Conservation (phyloP, 2,329 filamentous ascomycete genomes). For the Microcyclospora tardicrescens region DNA sequence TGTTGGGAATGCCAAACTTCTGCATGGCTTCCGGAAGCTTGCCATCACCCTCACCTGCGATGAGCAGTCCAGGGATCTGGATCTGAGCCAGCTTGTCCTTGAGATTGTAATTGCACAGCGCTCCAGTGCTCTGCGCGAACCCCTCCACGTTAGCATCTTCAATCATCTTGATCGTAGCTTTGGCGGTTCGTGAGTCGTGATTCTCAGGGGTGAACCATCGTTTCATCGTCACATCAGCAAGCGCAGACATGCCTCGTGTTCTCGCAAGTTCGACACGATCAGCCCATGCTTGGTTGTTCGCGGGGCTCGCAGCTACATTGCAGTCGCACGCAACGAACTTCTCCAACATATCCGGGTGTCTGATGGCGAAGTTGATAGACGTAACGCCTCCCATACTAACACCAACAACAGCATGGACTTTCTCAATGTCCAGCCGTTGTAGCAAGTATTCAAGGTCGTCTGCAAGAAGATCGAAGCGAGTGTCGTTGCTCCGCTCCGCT, state of each 20-base stretch:
- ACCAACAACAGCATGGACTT: conserved; percentile 55
- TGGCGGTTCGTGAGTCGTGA: conserved; percentile 46
- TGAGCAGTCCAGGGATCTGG: conserved; percentile 49
- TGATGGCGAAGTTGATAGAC: conserved; percentile 57
- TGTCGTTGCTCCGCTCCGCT: conserved; percentile 27
- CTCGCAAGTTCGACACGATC: conserved; percentile 55
- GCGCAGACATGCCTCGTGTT: conserved; percentile 25
- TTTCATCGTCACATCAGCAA: conserved; percentile 58
- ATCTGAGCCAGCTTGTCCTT: conserved; percentile 42
- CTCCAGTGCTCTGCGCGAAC: conserved; percentile 54
- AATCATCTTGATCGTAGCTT: conserved; percentile 56
- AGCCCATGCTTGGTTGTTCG: conserved; percentile 68
- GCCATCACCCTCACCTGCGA: conserved; percentile 62
- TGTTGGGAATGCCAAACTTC: conserved; percentile 41
- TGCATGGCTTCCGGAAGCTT: conserved; percentile 70
- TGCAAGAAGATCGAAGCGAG: conserved; percentile 51
- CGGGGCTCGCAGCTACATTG: conserved; percentile 56
- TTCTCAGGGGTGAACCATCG: conserved; percentile 57
- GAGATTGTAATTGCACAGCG: conserved; percentile 60
- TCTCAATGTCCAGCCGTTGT: conserved; percentile 53
- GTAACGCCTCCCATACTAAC: conserved; percentile 76
- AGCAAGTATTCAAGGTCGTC: conserved; percentile 56
- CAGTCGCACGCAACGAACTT: conserved; percentile 67
- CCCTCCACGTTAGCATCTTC: conserved; percentile 55
- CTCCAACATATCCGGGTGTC: conserved; percentile 45